Evolutionary conservation across 2,329 filamentous ascomycete species (phyloP).

Genomic region (Alternaria novae-zelandiae): DNA sequence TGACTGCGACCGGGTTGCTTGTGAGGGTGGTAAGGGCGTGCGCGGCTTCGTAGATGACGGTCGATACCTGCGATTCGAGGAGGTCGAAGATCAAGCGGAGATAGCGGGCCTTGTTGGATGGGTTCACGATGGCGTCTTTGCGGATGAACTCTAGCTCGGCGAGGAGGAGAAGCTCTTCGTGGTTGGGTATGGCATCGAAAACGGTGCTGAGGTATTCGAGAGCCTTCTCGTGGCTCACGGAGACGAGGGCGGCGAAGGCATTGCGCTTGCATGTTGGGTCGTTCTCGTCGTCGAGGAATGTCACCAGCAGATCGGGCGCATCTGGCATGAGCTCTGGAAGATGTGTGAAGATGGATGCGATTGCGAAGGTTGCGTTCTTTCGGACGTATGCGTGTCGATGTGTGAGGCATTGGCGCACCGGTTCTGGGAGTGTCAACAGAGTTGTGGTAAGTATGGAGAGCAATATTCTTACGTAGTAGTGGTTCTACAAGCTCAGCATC

Average conservation of each 20-base stretch:
- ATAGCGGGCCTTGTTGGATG: slow-evolving; percentile 94
- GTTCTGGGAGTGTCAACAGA: slow-evolving; percentile 56
- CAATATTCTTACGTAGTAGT: slow-evolving; percentile 65
- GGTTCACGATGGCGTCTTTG: slow-evolving; percentile 94
- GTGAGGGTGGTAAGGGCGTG: slow-evolving; percentile 93
- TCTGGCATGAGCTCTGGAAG: slow-evolving; percentile 93
- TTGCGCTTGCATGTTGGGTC: slow-evolving; percentile 98
- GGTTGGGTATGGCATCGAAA: slow-evolving; percentile 92
- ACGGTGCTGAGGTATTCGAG: slow-evolving; percentile 85
- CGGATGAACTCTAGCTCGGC: slow-evolving; percentile 97
- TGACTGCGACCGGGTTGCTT: slow-evolving; percentile 95
- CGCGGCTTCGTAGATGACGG: slow-evolving; percentile 96
- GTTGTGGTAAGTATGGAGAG: neutral
- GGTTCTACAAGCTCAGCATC: slow-evolving; percentile 97
- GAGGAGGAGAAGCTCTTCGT: slow-evolving; percentile 90
- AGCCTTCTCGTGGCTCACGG: slow-evolving; percentile 92
- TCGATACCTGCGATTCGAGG: slow-evolving; percentile 89
- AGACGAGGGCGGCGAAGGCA: slow-evolving; percentile 88
- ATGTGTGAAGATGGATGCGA: slow-evolving; percentile 90
- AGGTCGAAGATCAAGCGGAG: slow-evolving; percentile 95
- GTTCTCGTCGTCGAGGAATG: slow-evolving; percentile 88
- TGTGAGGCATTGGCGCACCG: slow-evolving; percentile 88
- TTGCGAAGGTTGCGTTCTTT: slow-evolving; percentile 96
- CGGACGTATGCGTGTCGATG: slow-evolving; percentile 97
- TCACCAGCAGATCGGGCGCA: slow-evolving; percentile 87